phyloP scores from a whole-genome alignment of 257 asterid genomes.

The Nicotiana attenuata region DNA sequence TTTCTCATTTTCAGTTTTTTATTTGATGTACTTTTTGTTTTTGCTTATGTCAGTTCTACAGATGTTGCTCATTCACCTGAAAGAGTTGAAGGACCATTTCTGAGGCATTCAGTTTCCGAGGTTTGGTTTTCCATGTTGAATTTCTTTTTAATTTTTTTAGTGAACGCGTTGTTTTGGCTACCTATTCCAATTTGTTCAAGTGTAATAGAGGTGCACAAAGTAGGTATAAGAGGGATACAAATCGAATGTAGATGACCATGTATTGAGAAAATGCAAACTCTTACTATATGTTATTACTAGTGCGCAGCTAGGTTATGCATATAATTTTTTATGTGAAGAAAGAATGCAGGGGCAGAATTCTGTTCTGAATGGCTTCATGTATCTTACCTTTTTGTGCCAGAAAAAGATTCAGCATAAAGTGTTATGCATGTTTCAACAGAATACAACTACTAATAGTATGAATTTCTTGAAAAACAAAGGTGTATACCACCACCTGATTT shows the following conservation, averaged over 20 bases:
- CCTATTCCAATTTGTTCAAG: slow-evolving; percentile 1
- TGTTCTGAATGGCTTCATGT: background rate
- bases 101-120: slow-evolving; percentile 60
- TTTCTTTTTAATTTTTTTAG: background rate
- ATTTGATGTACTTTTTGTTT: background rate
- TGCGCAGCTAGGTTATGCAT: background rate
- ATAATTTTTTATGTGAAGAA: background rate
- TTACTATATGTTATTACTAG: background rate
- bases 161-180: background rate
- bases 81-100: slow-evolving; percentile 77
- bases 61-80: slow-evolving; percentile 70
- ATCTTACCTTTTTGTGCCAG: background rate
- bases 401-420: background rate
- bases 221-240: slow-evolving; percentile 6
- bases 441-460: background rate
- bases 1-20: background rate
- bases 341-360: background rate
- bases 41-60: slow-evolving; percentile 49
- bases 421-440: background rate
- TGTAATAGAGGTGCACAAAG: background rate
- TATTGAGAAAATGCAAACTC: background rate
- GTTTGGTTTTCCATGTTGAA: slow-evolving; percentile 31
- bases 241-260: background rate
- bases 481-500: background rate
- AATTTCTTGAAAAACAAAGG: slow-evolving; percentile 2